A percentile compares a stretch with the other conserved stretches of the same genome.
These are phyloP conservation scores for Vaccinium vitisidaea DNA, from an alignment of 148 eudicot species.

Conservation along the genomic window DNA sequence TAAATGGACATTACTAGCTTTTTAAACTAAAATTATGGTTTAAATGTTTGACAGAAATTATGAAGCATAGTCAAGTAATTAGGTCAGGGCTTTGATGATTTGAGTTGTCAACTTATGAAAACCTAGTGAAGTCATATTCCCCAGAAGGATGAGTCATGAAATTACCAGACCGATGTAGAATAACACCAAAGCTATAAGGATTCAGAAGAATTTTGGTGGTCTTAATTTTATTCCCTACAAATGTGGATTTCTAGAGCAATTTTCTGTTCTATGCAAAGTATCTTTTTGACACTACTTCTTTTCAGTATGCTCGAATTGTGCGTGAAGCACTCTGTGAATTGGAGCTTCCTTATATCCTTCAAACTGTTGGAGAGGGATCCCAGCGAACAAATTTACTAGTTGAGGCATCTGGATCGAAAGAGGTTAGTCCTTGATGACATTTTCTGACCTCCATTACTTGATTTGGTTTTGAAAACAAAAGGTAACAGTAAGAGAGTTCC, in stretches of 20 bases:
- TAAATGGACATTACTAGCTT: background rate
- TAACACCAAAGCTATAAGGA: background rate
- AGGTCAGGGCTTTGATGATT: background rate
- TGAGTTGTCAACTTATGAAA: background rate
- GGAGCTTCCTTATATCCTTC: conserved; percentile 54
- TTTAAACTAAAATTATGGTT: background rate
- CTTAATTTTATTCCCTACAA: background rate
- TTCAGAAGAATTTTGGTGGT: background rate
- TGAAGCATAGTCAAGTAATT: background rate
- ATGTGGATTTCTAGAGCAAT: background rate
- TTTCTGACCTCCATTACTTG: background rate
- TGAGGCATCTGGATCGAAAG: conserved; percentile 41
- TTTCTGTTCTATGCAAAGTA: background rate
- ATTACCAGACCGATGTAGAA: background rate
- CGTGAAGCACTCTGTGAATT: conserved; percentile 61
- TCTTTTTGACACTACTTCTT: background rate
- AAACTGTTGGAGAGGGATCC: conserved; percentile 50
- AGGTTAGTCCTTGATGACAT: conserved; percentile 32
- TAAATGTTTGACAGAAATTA: background rate
- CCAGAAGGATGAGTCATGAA: background rate
- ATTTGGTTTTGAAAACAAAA: background rate
- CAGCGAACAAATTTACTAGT: conserved; percentile 24
- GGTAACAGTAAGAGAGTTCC: background rate
- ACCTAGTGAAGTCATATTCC: background rate
- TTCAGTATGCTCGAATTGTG: conserved; percentile 55